Base-by-base conservation (phyloP, 2,329 filamentous ascomycete genomes). In the Periglandula ipomoeae region DNA sequence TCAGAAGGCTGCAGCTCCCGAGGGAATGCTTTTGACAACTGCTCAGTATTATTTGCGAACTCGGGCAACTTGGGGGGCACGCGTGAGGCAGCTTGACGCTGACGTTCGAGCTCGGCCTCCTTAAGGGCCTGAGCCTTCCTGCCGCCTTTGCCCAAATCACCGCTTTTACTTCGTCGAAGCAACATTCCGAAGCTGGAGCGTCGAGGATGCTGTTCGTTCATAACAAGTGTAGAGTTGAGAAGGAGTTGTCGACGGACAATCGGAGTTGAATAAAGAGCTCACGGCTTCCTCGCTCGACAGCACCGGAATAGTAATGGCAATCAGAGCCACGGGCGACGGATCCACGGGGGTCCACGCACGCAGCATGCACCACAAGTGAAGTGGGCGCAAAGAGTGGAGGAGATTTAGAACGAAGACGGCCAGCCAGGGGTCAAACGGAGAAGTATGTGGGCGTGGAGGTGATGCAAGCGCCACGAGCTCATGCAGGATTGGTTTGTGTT, bases 91-190 rank as follows among this genome's bases (percentile, higher is more conserved):
- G 67, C 67, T 57, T 74, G 69, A 55, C 71, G 72, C 61, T 75
- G 72, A 54, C 73, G 71, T 59, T 75, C 71, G 49, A 73, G 64
- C 60, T 76, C 73, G 55, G 71, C 70, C 56, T 75, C 72, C 56
- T 67, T 69, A 56, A 68, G 57, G 55, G 77, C 71, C 66, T 80
- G 74, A 60, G 70, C 72, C 70, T 81, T 84, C 66, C 75, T 81
- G 65, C 71, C 73, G 55, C 70, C 72, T 57, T 78, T 79, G 57
- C 74, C 75, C 50, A 85, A 64, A 55, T 87, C 82, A 52, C 76
- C 77, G 50, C 82, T 85, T 63, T 85, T 86, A 62, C 77, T 78
- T 57, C 83, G 79, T 66, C 81, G 76, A 53, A 86, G 74, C 61
- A 87, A 76, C 67, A 77, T 76, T 59, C 73, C 72, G 67, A 78